These are phyloP conservation scores for Eragrostis curvula DNA, from an alignment of 176 grass and related monocot species.

Conservation along the genomic window DNA sequence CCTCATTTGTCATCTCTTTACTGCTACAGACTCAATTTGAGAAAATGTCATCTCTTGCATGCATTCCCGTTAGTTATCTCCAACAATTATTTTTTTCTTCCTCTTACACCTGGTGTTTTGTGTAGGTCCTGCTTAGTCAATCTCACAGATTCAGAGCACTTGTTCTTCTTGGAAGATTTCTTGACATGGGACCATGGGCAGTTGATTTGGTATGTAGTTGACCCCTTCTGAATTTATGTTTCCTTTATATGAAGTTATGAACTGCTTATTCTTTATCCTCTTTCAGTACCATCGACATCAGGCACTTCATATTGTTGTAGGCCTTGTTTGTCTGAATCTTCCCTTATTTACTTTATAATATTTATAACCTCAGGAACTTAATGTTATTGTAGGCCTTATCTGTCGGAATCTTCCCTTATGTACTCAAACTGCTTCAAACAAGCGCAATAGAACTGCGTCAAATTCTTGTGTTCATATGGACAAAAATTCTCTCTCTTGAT, in stretches of 20 bases:
- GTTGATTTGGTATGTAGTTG: slow-evolving; percentile 81
- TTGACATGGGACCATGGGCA: slow-evolving; percentile 99
- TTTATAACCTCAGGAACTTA: slow-evolving; percentile 24
- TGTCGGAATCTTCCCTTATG: slow-evolving; percentile 97
- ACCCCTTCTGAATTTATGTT: slow-evolving; percentile 19
- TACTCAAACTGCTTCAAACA: slow-evolving; percentile 96
- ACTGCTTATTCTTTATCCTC: slow-evolving; percentile 10
- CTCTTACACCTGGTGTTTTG: slow-evolving; percentile 26
- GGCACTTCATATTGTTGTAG: slow-evolving; percentile 46
- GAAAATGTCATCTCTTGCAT: slow-evolving; percentile 9
- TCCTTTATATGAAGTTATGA: slow-evolving; percentile 15
- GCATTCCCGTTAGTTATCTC: neutral
- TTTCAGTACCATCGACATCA: slow-evolving; percentile 6
- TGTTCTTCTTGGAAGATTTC: slow-evolving; percentile 98
- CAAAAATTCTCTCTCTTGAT: slow-evolving; percentile 98
- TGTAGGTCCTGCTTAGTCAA: slow-evolving; percentile 93
- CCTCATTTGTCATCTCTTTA: slow-evolving; percentile 8
- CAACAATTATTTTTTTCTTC: slow-evolving; percentile 19
- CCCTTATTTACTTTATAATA: slow-evolving; percentile 62
- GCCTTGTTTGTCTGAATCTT: slow-evolving; percentile 91
- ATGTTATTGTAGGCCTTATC: slow-evolving; percentile 75
- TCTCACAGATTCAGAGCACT: slow-evolving; percentile 95
- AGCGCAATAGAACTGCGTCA: slow-evolving; percentile 87
- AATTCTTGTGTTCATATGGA: slow-evolving; percentile 99
- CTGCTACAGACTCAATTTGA: slow-evolving; percentile 2